phyloP scores from a whole-genome alignment of 208 protist species.

The Balamuthia mandrillaris region DNA sequence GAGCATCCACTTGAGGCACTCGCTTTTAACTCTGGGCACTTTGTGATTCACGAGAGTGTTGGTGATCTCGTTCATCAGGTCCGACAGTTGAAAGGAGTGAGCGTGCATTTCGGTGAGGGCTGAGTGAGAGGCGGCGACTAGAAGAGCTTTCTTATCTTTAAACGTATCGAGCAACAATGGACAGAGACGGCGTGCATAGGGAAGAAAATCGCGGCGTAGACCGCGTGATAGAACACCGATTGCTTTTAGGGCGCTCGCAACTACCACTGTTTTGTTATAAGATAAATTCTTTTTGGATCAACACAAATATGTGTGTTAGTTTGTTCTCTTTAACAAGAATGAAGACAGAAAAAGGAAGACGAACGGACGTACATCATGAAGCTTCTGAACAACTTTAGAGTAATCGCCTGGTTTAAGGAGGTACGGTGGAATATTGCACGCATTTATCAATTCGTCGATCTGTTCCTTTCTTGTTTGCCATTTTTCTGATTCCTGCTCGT shows the following conservation, averaged over 20 bases:
- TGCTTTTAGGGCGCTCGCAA: background rate
- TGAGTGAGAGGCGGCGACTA: background rate
- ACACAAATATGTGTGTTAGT: background rate
- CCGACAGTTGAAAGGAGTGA: background rate
- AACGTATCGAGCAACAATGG: constrained; percentile 6
- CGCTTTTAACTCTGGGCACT: constrained; percentile 6
- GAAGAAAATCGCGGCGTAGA: constrained; percentile 4
- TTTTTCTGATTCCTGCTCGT: background rate
- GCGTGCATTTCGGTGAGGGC: constrained; percentile 23
- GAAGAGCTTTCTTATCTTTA: background rate
- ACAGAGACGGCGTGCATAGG: background rate
- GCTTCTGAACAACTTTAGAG: background rate
- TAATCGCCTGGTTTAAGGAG: constrained; percentile 4
- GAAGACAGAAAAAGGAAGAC: background rate
- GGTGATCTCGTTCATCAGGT: background rate
- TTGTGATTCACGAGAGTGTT: constrained; percentile 21
- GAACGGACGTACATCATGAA: background rate
- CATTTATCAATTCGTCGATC: background rate
- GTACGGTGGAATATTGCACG: background rate
- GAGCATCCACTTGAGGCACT: constrained; percentile 31
- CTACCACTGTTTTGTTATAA: background rate
- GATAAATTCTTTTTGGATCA: background rate
- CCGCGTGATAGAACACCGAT: background rate
- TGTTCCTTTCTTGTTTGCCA: constrained; percentile 30
- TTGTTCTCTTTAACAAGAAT: background rate